Conservation (phyloP, 2,329 filamentous ascomycete species). For the Trichoderma harzianum region DNA sequence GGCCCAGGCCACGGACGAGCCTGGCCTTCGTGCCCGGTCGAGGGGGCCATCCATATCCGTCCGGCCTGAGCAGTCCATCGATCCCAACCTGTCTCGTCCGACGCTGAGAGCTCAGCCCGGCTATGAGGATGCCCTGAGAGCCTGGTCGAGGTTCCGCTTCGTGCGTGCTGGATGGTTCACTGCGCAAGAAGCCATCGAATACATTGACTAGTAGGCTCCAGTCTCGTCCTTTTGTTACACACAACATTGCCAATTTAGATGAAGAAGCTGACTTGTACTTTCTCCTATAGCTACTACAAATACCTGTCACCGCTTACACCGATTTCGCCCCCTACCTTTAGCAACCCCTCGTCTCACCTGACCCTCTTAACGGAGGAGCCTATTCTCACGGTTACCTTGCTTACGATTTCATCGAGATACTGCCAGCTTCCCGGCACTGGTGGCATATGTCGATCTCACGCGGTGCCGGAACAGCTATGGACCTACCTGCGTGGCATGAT, state of each 20-base stretch:
- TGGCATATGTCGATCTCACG: conserved; percentile 77
- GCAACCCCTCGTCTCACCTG: conserved; percentile 72
- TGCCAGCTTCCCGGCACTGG: conserved; percentile 76
- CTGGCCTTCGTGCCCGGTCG: not conserved
- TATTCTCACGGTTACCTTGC: conserved; percentile 83
- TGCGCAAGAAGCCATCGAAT: conserved; percentile 85
- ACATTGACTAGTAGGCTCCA: conserved; percentile 76
- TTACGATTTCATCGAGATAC: conserved; percentile 89
- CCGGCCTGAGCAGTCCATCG: conserved; percentile 37
- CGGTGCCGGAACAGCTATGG: conserved; percentile 95
- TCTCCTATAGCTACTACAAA: conserved; percentile 72
- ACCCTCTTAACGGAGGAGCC: conserved; percentile 86
- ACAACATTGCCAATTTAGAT: too few relatives aligned
- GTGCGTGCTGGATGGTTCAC: conserved; percentile 98
- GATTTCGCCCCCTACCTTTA: conserved; percentile 88
- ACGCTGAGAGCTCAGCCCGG: conserved; percentile 49
- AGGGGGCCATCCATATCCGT: conserved; percentile 20
- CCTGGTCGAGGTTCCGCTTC: conserved; percentile 91
- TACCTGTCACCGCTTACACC: conserved; percentile 89
- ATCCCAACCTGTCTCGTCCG: conserved; percentile 45
- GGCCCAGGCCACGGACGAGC: conserved; percentile 3
- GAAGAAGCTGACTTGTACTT: not conserved
- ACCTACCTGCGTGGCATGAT: conserved; percentile 93
- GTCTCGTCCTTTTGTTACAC: not conserved
- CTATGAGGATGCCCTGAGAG: conserved; percentile 68